Conservation (phyloP, 257 asterid species). For the Osmanthus fragrans region DNA sequence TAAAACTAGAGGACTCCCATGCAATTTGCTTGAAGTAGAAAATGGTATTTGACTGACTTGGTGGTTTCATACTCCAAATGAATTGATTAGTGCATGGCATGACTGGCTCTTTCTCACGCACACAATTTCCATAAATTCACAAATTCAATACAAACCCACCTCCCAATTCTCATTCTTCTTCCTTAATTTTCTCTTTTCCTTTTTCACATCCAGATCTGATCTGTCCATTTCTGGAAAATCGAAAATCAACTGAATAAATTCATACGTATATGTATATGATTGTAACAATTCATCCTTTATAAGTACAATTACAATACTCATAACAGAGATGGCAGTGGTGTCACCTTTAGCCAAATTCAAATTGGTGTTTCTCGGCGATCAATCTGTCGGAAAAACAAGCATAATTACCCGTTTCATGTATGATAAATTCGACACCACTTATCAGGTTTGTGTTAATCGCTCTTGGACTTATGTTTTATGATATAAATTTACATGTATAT, state of each 20-base stretch:
- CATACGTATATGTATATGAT: neutral
- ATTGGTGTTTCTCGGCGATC: slow-evolving; percentile 4
- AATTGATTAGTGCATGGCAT: neutral
- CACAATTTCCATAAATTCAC: neutral
- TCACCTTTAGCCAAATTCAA: slow-evolving; percentile 2
- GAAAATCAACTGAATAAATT: neutral
- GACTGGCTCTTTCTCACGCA: neutral
- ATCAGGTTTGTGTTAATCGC: neutral
- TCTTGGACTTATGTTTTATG: neutral
- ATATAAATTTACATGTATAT: neutral
- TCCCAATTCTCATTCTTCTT: neutral
- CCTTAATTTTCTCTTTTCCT: slow-evolving; percentile 1
- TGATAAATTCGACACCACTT: slow-evolving; percentile 4
- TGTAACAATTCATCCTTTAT: neutral
- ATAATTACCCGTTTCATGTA: slow-evolving; percentile 4
- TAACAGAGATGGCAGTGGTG: neutral
- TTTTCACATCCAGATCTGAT: slow-evolving; percentile 1
- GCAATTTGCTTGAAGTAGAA: neutral
- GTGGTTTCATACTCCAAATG: neutral
- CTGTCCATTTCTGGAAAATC: neutral
- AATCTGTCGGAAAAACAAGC: slow-evolving; percentile 2
- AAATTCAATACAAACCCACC: neutral
- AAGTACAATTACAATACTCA: neutral
- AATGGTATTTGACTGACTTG: neutral
- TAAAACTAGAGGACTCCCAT: neutral